A percentile compares a stretch with the other conserved stretches of the same genome.
phyloP scores from a whole-genome alignment of 2,329 filamentous ascomycete species.

The Coniosporium tulheliwenetii region DNA sequence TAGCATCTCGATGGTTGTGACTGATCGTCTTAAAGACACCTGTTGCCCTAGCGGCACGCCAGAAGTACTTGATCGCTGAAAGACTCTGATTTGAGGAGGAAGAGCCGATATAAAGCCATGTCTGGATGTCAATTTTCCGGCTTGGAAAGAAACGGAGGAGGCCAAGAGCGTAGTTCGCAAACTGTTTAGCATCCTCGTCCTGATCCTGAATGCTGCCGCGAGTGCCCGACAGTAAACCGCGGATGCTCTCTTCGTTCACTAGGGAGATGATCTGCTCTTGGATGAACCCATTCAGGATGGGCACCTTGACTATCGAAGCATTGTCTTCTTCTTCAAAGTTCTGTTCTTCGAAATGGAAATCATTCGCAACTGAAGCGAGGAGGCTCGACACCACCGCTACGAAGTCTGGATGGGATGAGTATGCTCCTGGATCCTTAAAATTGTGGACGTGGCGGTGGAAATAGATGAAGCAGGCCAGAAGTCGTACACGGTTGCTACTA shows the following conservation, averaged over 20 bases:
- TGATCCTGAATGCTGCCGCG: conserved; percentile 16
- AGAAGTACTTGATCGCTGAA: conserved; percentile 71
- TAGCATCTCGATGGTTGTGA: conserved; percentile 40
- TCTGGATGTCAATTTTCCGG: conserved; percentile 74
- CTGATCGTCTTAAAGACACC: conserved; percentile 41
- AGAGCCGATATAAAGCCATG: conserved; percentile 78
- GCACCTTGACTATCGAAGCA: conserved; percentile 7
- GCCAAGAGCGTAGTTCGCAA: conserved; percentile 77
- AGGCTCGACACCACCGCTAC: conserved; percentile 38
- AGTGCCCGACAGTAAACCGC: conserved; percentile 35
- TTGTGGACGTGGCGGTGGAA: conserved; percentile 35
- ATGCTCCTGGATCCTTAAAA: conserved; percentile 18
- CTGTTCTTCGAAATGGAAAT: conserved; percentile 34
- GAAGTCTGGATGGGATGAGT: conserved; percentile 35
- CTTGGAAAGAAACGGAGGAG: conserved; percentile 72
- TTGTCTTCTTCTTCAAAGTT: conserved; percentile 9
- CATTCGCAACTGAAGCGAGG: conserved; percentile 39
- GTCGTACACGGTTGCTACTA: conserved; percentile 19
- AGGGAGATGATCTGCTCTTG: conserved; percentile 52
- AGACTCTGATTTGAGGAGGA: conserved; percentile 30
- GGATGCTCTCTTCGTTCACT: conserved; percentile 61
- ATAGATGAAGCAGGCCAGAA: conserved; percentile 44
- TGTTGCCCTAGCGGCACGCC: conserved; percentile 49
- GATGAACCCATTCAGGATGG: conserved; percentile 34
- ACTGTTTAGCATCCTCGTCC: conserved; percentile 48